phyloP scores from a whole-genome alignment of 2,329 filamentous ascomycete species.

The Diaporthe batatas region DNA sequence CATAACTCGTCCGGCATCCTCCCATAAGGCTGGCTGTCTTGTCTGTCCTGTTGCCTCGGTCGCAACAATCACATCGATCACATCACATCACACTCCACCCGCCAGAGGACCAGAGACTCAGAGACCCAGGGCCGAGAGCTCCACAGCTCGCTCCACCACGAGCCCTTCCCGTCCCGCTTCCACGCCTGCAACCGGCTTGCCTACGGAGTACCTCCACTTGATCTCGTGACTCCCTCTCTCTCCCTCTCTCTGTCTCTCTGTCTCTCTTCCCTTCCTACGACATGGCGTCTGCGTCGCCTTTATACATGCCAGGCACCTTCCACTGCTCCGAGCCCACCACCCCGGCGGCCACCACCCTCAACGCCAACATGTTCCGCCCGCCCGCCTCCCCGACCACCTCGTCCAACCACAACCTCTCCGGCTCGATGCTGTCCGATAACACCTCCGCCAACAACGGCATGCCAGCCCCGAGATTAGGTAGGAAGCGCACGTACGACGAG shows the following conservation, averaged over 20 bases:
- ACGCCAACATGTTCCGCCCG: conserved; percentile 52
- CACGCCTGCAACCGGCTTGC: background rate
- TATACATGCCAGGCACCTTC: conserved; percentile 51
- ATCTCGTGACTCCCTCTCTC: background rate
- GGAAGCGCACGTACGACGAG: conserved; percentile 57
- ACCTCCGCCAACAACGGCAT: conserved; percentile 49
- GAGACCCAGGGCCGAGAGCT: background rate
- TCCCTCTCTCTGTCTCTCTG: no score
- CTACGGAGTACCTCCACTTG: background rate
- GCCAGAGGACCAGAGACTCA: background rate
- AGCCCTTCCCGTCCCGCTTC: background rate
- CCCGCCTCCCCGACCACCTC: conserved; percentile 49
- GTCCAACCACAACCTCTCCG: conserved; percentile 48
- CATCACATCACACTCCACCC: background rate
- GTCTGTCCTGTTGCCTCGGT: background rate
- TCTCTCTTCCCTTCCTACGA: background rate
- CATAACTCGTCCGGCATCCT: background rate
- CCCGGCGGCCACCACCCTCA: conserved; percentile 46
- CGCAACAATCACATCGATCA: background rate
- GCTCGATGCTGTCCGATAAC: conserved; percentile 55
- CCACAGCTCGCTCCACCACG: conserved; percentile 19
- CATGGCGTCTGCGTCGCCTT: conserved; percentile 51
- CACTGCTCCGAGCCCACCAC: conserved; percentile 46
- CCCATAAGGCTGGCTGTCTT: background rate
- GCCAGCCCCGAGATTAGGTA: conserved; percentile 55